phyloP scores from a whole-genome alignment of 768 basidiomycete genomes.

The Peribolospora kevripleyi region DNA sequence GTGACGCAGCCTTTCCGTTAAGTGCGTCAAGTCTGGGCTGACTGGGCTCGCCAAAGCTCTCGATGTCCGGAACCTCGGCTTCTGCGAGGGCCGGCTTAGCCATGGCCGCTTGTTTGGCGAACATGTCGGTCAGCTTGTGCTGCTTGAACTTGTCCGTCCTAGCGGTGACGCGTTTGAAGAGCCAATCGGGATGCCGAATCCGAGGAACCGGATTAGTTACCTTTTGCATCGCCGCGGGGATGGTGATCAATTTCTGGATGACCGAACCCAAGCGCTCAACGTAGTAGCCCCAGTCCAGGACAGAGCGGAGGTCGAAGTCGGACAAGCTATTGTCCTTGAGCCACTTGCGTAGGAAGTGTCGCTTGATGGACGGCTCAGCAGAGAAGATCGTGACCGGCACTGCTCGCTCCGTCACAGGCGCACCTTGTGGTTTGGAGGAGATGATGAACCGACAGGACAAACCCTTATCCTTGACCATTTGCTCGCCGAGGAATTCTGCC shows the following conservation, averaged over 20 bases:
- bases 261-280: slow-evolving; percentile 92
- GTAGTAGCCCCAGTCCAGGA: slow-evolving; percentile 96
- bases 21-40: slow-evolving; percentile 7
- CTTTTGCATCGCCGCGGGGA: slow-evolving; percentile 95
- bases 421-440: slow-evolving; percentile 70
- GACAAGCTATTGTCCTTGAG: slow-evolving; percentile 70
- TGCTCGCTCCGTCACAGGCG: slow-evolving; percentile 89
- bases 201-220: slow-evolving; percentile 88
- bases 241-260: slow-evolving; percentile 95
- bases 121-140: slow-evolving; percentile 92
- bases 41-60: slow-evolving; percentile 27
- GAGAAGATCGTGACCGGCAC: slow-evolving; percentile 95
- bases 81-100: slow-evolving; percentile 15
- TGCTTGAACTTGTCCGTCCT: slow-evolving; percentile 92
- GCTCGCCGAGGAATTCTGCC: slow-evolving; percentile 86
- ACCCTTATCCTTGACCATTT: slow-evolving; percentile 99
- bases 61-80: slow-evolving; percentile 30
- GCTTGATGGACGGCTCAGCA: slow-evolving; percentile 73
- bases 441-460: slow-evolving; percentile 98
- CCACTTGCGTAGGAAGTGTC: slow-evolving; percentile 81
- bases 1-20: too few species aligned
- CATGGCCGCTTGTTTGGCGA: slow-evolving; percentile 23
- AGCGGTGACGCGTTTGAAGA: slow-evolving; percentile 67
- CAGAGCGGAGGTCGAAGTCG: slow-evolving; percentile 73
- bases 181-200: slow-evolving; percentile 90